Conservation (phyloP, 2,329 filamentous ascomycete genomes). For the Alternaria sp. region DNA sequence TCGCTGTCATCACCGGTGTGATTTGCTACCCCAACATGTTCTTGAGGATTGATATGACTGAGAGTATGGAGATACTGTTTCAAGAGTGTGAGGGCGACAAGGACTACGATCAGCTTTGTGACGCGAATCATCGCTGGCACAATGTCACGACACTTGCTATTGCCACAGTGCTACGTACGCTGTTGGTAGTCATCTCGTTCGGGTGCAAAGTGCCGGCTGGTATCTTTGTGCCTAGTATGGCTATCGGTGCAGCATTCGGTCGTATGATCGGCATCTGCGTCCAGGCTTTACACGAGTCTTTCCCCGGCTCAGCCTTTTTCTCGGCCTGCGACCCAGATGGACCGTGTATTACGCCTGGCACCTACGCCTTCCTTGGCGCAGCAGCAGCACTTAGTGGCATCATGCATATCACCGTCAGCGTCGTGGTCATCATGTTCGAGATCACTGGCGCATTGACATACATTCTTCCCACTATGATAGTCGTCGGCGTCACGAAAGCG, state of each 20-base stretch:
- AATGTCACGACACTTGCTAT: constrained; percentile 80
- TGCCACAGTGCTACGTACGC: constrained; percentile 80
- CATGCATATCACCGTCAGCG: constrained; percentile 96
- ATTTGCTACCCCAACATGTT: constrained; percentile 98
- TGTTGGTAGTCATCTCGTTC: constrained; percentile 93
- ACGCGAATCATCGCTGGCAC: constrained; percentile 74
- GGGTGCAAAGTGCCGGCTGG: constrained; percentile 97
- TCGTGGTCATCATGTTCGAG: constrained; percentile 99
- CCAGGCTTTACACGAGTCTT: constrained; percentile 83
- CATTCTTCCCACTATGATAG: constrained; percentile 98
- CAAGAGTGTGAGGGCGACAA: constrained; percentile 88
- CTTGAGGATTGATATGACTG: constrained; percentile 95
- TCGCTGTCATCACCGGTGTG: constrained; percentile 83
- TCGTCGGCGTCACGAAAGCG: constrained; percentile 94
- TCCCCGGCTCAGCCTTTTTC: constrained; percentile 85
- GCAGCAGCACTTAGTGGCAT: constrained; percentile 91
- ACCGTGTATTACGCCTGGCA: constrained; percentile 95
- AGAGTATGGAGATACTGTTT: constrained; percentile 98
- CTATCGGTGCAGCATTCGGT: constrained; percentile 91
- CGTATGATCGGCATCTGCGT: constrained; percentile 94
- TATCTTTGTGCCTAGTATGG: constrained; percentile 98
- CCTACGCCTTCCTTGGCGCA: constrained; percentile 93
- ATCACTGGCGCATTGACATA: constrained; percentile 96
- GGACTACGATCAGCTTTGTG: constrained; percentile 89
- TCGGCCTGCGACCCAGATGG: constrained; percentile 86